Evolutionary conservation across 768 basidiomycete species (phyloP).

Genomic region (Auricularia sp.): DNA sequence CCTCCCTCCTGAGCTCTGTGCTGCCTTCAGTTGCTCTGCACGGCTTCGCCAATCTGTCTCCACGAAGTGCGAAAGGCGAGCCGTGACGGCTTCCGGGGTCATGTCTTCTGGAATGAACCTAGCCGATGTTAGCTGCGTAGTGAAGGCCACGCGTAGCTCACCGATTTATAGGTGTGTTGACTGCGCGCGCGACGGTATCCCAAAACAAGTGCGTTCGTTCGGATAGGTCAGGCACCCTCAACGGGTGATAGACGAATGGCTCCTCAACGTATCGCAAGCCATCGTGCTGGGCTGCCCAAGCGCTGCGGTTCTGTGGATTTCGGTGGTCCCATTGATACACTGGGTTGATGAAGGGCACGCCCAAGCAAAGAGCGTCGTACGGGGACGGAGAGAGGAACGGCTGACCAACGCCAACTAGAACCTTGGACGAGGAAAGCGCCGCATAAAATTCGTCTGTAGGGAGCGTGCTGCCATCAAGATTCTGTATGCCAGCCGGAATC

Average conservation of each 20-base stretch:
- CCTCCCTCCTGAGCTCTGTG: not conserved
- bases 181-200: slow-evolving; percentile 5
- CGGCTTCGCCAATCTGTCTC: slow-evolving; percentile 3
- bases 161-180: not conserved
- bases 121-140: not conserved
- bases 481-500: not conserved
- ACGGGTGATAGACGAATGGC: slow-evolving; percentile 18
- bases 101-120: slow-evolving; percentile 3
- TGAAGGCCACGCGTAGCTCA: not conserved
- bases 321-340: slow-evolving; percentile 14
- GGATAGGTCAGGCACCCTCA: not conserved
- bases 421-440: not conserved
- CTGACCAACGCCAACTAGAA: slow-evolving; percentile 9
- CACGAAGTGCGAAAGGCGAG: not conserved
- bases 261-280: slow-evolving; percentile 12
- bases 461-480: not conserved
- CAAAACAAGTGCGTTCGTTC: not conserved
- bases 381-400: slow-evolving; percentile 10
- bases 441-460: not conserved
- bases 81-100: not conserved
- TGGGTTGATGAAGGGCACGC: slow-evolving; percentile 23
- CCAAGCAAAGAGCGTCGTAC: slow-evolving; percentile 13
- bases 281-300: slow-evolving; percentile 19
- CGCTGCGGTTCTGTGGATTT: slow-evolving; percentile 14
- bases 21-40: not conserved